These are phyloP conservation scores for Globisporangium heterothallicum DNA, from an alignment of 352 stramenopile genomes.

Conservation along the genomic window DNA sequence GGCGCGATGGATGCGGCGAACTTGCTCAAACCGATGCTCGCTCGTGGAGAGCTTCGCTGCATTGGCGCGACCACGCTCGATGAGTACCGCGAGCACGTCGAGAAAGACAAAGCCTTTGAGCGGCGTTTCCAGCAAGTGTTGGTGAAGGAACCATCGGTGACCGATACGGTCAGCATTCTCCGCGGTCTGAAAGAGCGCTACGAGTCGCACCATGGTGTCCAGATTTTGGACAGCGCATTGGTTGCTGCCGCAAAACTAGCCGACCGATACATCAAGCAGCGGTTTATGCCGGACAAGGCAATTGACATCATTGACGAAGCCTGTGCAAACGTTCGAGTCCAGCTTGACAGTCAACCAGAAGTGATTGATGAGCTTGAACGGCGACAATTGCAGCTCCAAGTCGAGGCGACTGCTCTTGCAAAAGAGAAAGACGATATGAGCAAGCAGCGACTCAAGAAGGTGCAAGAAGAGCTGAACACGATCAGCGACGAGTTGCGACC, in stretches of 20 bases:
- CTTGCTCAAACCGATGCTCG: slow-evolving; percentile 97
- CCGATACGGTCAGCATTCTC: slow-evolving; percentile 96
- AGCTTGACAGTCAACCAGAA: slow-evolving; percentile 94
- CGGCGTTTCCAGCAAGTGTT: slow-evolving; percentile 96
- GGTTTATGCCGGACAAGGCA: slow-evolving; percentile 92
- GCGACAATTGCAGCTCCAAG: slow-evolving; percentile 92
- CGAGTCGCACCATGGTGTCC: slow-evolving; percentile 95
- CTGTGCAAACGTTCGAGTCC: slow-evolving; percentile 84
- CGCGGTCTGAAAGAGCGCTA: slow-evolving; percentile 95
- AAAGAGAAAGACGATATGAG: slow-evolving; percentile 94
- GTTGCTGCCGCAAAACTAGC: slow-evolving; percentile 93
- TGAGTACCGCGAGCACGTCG: slow-evolving; percentile 97
- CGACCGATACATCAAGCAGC: slow-evolving; percentile 90
- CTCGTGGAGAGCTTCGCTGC: slow-evolving; percentile 93
- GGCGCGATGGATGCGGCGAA: slow-evolving; percentile 98
- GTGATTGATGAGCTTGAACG: slow-evolving; percentile 95
- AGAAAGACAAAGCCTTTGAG: slow-evolving; percentile 98
- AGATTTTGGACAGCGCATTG: slow-evolving; percentile 92
- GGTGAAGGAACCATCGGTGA: slow-evolving; percentile 92
- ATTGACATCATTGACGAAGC: slow-evolving; percentile 96
- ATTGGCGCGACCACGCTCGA: slow-evolving; percentile 98
- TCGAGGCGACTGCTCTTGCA: slow-evolving; percentile 91
- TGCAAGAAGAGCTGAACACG: slow-evolving; percentile 90
- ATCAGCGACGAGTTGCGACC: slow-evolving; percentile 89
- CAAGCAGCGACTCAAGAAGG: slow-evolving; percentile 86